Base-by-base conservation (phyloP, 805 yeast genomes). In the Metschnikowia baotianmanensis region DNA sequence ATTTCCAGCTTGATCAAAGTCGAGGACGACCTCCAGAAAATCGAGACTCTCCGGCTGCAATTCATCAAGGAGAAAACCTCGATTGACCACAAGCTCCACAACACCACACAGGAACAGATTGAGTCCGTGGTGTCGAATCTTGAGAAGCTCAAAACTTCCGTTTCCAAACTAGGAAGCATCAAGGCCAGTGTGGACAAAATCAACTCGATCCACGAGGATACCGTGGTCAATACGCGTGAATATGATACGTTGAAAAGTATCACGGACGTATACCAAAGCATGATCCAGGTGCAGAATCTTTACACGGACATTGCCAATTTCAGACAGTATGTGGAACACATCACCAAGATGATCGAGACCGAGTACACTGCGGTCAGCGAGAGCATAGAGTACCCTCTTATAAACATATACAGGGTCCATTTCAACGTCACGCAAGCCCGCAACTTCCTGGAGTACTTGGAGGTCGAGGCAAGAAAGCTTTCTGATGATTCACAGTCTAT, bases 391-490 rank as follows among this genome's bases (percentile, higher is more conserved):
- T 68, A 69, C 42, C 61, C 69, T 6, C 65, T 83, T 53, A 76
- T 80, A 7, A 73, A 77, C 47, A 62, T 91, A 21, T 67, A 88
- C 35, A 57, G 71, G 18, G 78, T 85, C 10, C 98, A 91, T 61
- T 86, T 72, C 58, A 68, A 74, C 45, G 70, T 91, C 43, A 82
- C 81, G 34, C 76, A 76, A 53, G 77, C 87, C 15, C 72, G 95
- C 38, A 91, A 88, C 60, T 80, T 90, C 50, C 78, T 74, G 48
- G 97, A 91, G 49, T 85, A 83, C 56, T 72, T 90, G 38, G 71
- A 71, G 42, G 64, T 61, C n/a, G 72, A 83, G 60, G 72, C 86
- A 4, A 45, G 36, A 11, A 45, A 42, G n/a, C 55, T 67, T 46
- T 47, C 81, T 1, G 81, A 77, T 23, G 96, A 90, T 58, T 78